Evolutionary conservation across 1,284 basidiomycete genomes (phyloP), one percentile per base, ranked within the genome.

Genomic region (Hortiboletus rubellus): DNA sequence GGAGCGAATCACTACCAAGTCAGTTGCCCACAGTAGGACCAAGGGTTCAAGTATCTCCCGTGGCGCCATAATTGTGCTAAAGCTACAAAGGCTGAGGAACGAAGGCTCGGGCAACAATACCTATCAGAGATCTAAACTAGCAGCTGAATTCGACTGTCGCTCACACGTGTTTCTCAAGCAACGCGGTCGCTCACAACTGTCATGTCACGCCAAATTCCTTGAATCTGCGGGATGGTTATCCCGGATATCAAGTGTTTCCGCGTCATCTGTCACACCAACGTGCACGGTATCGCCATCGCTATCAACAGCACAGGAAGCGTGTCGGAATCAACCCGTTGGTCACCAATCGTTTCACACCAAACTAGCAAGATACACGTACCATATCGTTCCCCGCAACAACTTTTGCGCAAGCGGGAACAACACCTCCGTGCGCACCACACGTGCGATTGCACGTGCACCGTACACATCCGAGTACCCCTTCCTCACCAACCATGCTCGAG

Each of bases 401-500:
- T 87, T 89, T 68, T 84, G 82, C 0, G 92, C 91, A 22, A 94
- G 76, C 27, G 88, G 89, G 77, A 91, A 91, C 38, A 92, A 72
- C 11, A 94, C 86, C 65, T 89, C 82, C 55, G 85, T 87, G 57
- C 89, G 78, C 10, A 94, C 87, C n/a, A 92, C 84, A 27, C 91
- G 77, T 31, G 87, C 87, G 54, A 94, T 90, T 12, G 92, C 90
- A 33, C 95, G 80, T 0, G 94, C 95, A 18, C 95, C 89, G 72
- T 95, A 98, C 24, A 87, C 73, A 48, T 93, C 86, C 14, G 92
- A 92, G 73, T 94, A 96, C 0, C 96, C 96, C 54, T 86, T 78
- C 59, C 82, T 68, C 0, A 89, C 91, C 7, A 98, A 79, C 91
- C 90, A 94, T 4, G 82, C 77, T 42, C 78, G 77, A 3, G 92